A percentile compares a stretch with the other conserved stretches of the same genome.
Evolutionary conservation across 768 basidiomycete species (phyloP).

Genomic region (Saitozyma sp.): DNA sequence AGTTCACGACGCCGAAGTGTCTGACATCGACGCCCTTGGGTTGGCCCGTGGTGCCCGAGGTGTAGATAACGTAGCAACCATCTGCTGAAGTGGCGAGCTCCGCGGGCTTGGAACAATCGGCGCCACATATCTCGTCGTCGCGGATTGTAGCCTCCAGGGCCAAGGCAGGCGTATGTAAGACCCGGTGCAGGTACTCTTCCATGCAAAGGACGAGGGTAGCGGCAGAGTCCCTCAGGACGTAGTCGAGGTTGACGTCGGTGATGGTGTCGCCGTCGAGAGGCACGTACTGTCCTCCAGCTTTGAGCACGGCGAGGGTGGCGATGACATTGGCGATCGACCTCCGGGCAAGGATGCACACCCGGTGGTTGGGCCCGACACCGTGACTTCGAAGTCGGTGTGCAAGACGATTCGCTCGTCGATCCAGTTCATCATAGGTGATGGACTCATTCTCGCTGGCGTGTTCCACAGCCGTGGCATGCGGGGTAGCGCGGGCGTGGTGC

Average conservation of each 20-base stretch:
- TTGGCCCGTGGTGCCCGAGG: conserved; percentile 61
- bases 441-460: conserved; percentile 53
- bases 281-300: conserved; percentile 64
- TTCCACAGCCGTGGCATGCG: conserved; percentile 60
- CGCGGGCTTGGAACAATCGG: conserved; percentile 53
- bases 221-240: conserved; percentile 59
- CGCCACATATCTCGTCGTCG: background rate
- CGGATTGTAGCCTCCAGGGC: background rate
- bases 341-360: conserved; percentile 62
- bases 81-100: conserved; percentile 50
- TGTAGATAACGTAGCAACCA: conserved; percentile 65
- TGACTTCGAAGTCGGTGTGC: conserved; percentile 56
- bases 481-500: conserved; percentile 55
- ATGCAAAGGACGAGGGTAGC: conserved; percentile 57
- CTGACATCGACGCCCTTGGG: conserved; percentile 66
- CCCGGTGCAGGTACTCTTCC: conserved; percentile 55
- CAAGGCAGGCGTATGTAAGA: conserved; percentile 21
- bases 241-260: conserved; percentile 60
- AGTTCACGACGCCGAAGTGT: conserved; percentile 63
- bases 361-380: conserved; percentile 59
- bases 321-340: conserved; percentile 62
- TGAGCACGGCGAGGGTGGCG: conserved; percentile 62
- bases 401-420: conserved; percentile 58
- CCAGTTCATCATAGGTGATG: conserved; percentile 61
- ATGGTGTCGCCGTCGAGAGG: conserved; percentile 64